Evolutionary conservation across 306 rosid genomes (phyloP), one percentile per base, ranked within the genome.

Genomic region (Cucurbita argyrosperma): DNA sequence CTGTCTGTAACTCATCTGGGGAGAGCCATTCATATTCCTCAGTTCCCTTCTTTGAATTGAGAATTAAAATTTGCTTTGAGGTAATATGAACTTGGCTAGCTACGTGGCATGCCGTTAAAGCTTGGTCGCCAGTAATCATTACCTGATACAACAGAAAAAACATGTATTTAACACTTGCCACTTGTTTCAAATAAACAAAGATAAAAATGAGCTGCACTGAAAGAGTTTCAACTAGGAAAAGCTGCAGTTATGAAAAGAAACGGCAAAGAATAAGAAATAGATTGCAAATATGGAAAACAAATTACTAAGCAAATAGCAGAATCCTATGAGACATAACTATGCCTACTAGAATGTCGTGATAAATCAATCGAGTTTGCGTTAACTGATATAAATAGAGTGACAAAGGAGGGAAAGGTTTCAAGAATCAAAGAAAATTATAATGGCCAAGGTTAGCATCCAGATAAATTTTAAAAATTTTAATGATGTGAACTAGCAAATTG

Each of bases 71-170:
- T 37, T 94, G 91, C 77, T 91, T 95, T 49, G 99, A 91, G 78
- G 92, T 80, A 74, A 95, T 95, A 81, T 95, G 88, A 77, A 91
- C 99, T 89, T 91, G 99, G 78, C 96, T 83, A 76, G 97, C 96
- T 68, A 95, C 99, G 82, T 95, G 97, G 85, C 99, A 95, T n/a
- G 99, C 97, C 39, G 99, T 94, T 85, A 95, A 78, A 78, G 99
- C 96, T 88, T 95, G 99, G 79, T 95, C 99, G 76, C 99, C 97
- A 57, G 99, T 95, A 82, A 95, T 95, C 99, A 95, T 95, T 79
- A 89, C 99, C 99, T 95, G 62, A 46, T 70, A 70, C 47, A 70
- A 70, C 74, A 26, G n/a, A 4, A 51, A 51, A 12, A 35, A 12
- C 54, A 46, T 13, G 40, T 6, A n/a, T 46, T 43, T n/a, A 45